These are phyloP conservation scores for Guadua angustifolia DNA, from an alignment of 176 grass and related monocot species.

Conservation along the genomic window DNA sequence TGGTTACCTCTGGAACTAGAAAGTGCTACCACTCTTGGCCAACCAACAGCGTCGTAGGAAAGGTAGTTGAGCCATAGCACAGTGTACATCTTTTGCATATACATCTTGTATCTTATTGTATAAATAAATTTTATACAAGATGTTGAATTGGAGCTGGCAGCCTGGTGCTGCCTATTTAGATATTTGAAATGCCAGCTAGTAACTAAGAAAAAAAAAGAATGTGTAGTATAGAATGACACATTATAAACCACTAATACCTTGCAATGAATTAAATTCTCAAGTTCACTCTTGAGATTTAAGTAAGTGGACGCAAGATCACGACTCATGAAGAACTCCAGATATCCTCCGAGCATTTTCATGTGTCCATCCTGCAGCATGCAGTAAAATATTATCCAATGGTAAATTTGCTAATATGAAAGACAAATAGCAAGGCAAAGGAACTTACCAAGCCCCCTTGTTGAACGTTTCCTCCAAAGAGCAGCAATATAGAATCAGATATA, in stretches of 20 bases:
- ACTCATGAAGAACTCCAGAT: conserved; percentile 98
- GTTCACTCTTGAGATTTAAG: conserved; percentile 78
- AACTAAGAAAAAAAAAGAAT: conserved; percentile 15
- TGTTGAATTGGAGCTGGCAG: conserved; percentile 2
- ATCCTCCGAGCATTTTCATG: conserved; percentile 97
- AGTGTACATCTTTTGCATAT: background rate
- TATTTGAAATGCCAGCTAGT: background rate
- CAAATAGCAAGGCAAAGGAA: conserved; percentile 31
- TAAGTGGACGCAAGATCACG: conserved; percentile 83
- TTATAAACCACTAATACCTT: conserved; percentile 59
- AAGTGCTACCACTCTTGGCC: background rate
- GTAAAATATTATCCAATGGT: background rate
- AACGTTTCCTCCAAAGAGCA: conserved; percentile 87
- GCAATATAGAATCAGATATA: conserved; percentile 82
- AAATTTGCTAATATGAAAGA: conserved; percentile 2
- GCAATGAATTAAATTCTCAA: conserved; percentile 75
- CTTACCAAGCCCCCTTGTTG: conserved; percentile 78
- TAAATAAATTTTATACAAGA: background rate
- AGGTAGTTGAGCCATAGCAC: background rate
- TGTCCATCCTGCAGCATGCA: conserved; percentile 76
- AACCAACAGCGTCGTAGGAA: background rate
- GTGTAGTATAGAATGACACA: background rate
- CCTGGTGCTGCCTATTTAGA: background rate
- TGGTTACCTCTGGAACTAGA: background rate
- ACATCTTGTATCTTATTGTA: background rate